These are phyloP conservation scores for Sarocladium kiliense DNA, from an alignment of 2,329 filamentous ascomycete species.

Conservation along the genomic window DNA sequence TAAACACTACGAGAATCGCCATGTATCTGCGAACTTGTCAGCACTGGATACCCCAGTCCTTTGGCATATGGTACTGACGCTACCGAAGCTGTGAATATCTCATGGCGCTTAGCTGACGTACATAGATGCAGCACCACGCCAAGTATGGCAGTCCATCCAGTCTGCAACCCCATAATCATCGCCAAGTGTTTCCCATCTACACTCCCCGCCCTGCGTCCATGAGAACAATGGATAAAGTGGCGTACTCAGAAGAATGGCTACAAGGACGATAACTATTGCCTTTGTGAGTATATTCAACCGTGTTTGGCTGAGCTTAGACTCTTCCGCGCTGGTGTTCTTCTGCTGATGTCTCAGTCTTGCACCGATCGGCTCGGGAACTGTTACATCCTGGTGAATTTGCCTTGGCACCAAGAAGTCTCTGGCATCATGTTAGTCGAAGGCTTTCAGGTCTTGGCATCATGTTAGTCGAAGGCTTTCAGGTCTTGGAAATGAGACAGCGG, in stretches of 20 bases:
- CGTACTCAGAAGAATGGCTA: constrained; percentile 3
- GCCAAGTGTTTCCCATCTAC: constrained; percentile 7
- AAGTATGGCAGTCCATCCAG: constrained; percentile 6
- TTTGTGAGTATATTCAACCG: constrained; percentile 3
- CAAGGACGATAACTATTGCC: neutral
- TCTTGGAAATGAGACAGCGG: neutral
- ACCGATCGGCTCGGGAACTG: no score
- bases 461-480: no score
- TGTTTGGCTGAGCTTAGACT: neutral
- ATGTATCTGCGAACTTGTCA: constrained; percentile 10
- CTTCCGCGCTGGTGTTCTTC: neutral
- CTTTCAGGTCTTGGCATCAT: no score
- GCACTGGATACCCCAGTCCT: neutral
- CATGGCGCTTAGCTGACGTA: constrained; percentile 11
- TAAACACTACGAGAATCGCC: constrained; percentile 12
- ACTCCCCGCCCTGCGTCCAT: neutral
- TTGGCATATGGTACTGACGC: neutral
- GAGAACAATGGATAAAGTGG: constrained; percentile 11
- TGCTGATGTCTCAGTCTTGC: no score
- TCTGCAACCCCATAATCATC: constrained; percentile 10
- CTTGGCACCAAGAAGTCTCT: neutral
- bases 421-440: no score
- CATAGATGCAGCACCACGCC: constrained; percentile 8
- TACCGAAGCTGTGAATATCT: constrained; percentile 10
- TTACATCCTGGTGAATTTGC: no score